A percentile compares a stretch with the other conserved stretches of the same genome.
These are phyloP conservation scores for Populus alba DNA, from an alignment of 345 rosid species.

Conservation along the genomic window DNA sequence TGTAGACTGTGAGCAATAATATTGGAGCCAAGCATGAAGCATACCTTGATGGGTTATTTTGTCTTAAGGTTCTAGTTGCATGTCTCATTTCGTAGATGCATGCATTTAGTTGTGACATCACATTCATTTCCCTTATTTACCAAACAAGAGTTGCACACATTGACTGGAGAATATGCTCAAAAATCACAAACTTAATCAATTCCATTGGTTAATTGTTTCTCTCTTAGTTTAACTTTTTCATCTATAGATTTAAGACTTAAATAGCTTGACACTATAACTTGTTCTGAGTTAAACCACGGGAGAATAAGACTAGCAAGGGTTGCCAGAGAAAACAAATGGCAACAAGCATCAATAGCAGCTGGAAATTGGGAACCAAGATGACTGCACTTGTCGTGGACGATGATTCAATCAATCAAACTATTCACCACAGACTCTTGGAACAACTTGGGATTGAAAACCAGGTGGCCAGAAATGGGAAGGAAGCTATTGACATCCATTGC, in stretches of 20 bases:
- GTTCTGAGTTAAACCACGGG: not conserved
- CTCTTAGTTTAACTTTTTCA: not conserved
- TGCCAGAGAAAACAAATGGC: not conserved
- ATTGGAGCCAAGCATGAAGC: not conserved
- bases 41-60: not conserved
- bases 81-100: not conserved
- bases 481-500: slow-evolving; percentile 61
- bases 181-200: not conserved
- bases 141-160: not conserved
- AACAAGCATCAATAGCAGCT: not conserved
- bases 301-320: not conserved
- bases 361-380: not conserved
- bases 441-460: slow-evolving; percentile 52
- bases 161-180: not conserved
- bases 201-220: not conserved
- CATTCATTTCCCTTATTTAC: slow-evolving; percentile 6
- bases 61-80: not conserved
- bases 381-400: slow-evolving; percentile 77
- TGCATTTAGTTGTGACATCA: slow-evolving; percentile 10
- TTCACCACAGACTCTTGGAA: slow-evolving; percentile 52
- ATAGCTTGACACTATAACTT: not conserved
- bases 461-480: slow-evolving; percentile 57
- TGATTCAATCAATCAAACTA: slow-evolving; percentile 35
- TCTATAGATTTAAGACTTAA: not conserved
- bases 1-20: not conserved